Evolutionary conservation across 2,329 filamentous ascomycete genomes (phyloP).

Genomic region (Fusarium xyrophilum): DNA sequence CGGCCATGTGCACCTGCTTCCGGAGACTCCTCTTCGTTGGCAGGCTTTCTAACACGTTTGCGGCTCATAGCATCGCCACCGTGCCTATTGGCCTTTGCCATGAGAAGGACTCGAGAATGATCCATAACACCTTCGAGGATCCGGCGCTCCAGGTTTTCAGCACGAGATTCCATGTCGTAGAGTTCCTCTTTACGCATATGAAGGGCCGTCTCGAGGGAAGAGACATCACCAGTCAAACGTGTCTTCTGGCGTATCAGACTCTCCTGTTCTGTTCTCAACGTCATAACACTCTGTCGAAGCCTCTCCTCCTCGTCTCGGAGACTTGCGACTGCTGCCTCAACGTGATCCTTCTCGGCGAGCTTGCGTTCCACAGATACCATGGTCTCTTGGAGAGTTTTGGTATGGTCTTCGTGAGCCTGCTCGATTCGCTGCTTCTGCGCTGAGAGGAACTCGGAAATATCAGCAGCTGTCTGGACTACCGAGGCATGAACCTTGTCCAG

Average conservation of each 20-base stretch:
- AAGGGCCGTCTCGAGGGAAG: slow-evolving; percentile 88
- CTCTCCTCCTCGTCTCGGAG: slow-evolving; percentile 61
- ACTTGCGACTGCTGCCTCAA: slow-evolving; percentile 62
- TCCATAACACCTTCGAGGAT: slow-evolving; percentile 97
- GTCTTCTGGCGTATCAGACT: slow-evolving; percentile 79
- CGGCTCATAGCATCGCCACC: slow-evolving; percentile 64
- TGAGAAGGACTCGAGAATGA: slow-evolving; percentile 88
- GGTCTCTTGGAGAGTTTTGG: slow-evolving; percentile 81
- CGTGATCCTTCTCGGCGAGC: slow-evolving; percentile 67
- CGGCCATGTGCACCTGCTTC: slow-evolving; percentile 36
- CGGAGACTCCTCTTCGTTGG: slow-evolving; percentile 34
- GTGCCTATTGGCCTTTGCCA: slow-evolving; percentile 66
- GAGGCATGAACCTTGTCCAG: slow-evolving; percentile 90
- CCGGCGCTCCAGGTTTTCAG: slow-evolving; percentile 86
- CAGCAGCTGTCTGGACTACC: slow-evolving; percentile 81
- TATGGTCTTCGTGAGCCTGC: slow-evolving; percentile 79
- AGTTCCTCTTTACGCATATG: slow-evolving; percentile 90
- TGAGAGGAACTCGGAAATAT: slow-evolving; percentile 83
- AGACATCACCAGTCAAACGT: slow-evolving; percentile 82
- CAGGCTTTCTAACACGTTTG: slow-evolving; percentile 59
- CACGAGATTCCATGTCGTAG: slow-evolving; percentile 86
- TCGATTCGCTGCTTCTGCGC: slow-evolving; percentile 76
- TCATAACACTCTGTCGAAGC: slow-evolving; percentile 62
- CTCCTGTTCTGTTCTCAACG: slow-evolving; percentile 74
- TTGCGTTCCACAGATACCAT: slow-evolving; percentile 81